Conservation (phyloP, 768 basidiomycete species). For the Dendrothele bispora region DNA sequence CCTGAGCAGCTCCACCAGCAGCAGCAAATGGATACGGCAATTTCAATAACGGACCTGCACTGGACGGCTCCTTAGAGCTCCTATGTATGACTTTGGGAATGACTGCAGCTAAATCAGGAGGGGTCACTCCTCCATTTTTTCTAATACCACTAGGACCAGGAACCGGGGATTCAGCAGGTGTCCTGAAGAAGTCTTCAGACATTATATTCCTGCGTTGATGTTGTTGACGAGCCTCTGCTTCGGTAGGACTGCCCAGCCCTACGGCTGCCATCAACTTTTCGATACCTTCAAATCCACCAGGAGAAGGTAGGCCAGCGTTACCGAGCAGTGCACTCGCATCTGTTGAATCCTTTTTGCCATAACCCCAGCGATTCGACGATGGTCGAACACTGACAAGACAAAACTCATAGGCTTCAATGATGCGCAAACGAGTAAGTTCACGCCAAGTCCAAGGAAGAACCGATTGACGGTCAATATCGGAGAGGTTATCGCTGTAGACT, state of each 20-base stretch:
- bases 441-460: slow-evolving; percentile 81
- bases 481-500: slow-evolving; percentile 48
- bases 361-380: slow-evolving; percentile 30
- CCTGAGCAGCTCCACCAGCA: slow-evolving; percentile 48
- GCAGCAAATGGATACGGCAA: slow-evolving; percentile 74
- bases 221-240: slow-evolving; percentile 35
- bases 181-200: slow-evolving; percentile 63
- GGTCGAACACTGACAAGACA: slow-evolving; percentile 48
- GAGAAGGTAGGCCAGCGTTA: slow-evolving; percentile 20
- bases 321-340: slow-evolving; percentile 21
- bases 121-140: slow-evolving; percentile 12
- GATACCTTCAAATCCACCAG: slow-evolving; percentile 47
- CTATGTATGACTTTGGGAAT: slow-evolving; percentile 48
- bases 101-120: slow-evolving; percentile 33
- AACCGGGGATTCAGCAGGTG: slow-evolving; percentile 34
- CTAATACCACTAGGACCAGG: slow-evolving; percentile 14
- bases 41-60: slow-evolving; percentile 42
- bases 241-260: slow-evolving; percentile 34
- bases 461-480: slow-evolving; percentile 42
- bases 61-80: slow-evolving; percentile 40
- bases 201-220: slow-evolving; percentile 58
- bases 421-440: slow-evolving; percentile 63
- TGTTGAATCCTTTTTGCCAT: slow-evolving; percentile 29
- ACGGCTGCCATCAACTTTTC: slow-evolving; percentile 60
- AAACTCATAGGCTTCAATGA: slow-evolving; percentile 82